Conservation (phyloP, 225 moss, liverwort and hornwort species). For the Neckera pumila region DNA sequence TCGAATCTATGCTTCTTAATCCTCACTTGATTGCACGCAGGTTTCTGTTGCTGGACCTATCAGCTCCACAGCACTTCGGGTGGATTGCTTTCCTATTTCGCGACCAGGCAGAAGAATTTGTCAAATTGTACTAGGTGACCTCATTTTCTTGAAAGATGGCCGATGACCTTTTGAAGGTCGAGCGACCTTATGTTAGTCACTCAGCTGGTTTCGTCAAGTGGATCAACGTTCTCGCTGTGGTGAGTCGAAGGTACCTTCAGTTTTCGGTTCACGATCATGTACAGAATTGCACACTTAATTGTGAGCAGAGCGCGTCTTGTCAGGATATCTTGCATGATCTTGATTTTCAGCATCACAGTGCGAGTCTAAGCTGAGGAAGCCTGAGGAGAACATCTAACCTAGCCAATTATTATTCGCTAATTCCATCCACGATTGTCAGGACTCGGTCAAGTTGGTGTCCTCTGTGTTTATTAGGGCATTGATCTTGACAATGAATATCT, state of each 20-base stretch:
- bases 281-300: neutral
- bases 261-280: neutral
- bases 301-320: neutral
- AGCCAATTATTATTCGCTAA: neutral
- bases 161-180: neutral
- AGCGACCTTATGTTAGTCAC: neutral
- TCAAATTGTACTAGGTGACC: neutral
- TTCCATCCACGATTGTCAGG: neutral
- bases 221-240: conserved; percentile 26
- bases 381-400: neutral
- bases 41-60: neutral
- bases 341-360: neutral
- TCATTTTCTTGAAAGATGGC: conserved; percentile 5
- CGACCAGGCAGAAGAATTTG: neutral
- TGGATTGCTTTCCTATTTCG: neutral
- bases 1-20: neutral
- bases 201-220: conserved; percentile 4
- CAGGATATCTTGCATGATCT: neutral
- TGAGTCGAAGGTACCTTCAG: neutral
- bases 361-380: neutral
- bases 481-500: neutral
- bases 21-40: neutral
- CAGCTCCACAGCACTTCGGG: neutral
- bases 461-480: neutral
- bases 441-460: neutral